phyloP scores from a whole-genome alignment of 2,329 filamentous ascomycete genomes.

The Calonectria fujianensis region DNA sequence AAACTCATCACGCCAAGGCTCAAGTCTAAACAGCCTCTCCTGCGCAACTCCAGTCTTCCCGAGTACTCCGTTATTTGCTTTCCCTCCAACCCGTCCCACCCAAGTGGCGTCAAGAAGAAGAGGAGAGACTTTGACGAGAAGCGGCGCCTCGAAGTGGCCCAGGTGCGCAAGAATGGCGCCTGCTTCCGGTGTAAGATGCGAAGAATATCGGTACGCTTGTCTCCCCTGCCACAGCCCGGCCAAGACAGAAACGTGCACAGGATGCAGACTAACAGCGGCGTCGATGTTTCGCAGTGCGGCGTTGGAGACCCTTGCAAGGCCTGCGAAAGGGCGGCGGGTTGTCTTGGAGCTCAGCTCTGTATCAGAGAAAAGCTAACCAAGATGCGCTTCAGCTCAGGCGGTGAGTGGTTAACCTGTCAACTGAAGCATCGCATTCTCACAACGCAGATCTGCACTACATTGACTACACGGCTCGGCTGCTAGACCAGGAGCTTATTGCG shows the following conservation, averaged over 20 bases:
- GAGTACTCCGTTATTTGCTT: conserved; percentile 55
- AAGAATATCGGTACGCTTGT: conserved; percentile 52
- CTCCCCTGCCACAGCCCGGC: not conserved
- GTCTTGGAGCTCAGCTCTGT: conserved; percentile 52
- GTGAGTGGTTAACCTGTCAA: conserved; percentile 38
- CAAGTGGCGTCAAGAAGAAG: conserved; percentile 54
- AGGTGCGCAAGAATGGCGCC: conserved; percentile 54
- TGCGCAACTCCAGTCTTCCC: conserved; percentile 38
- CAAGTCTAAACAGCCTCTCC: conserved; percentile 32
- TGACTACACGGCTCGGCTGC: conserved; percentile 54
- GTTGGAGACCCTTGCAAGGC: conserved; percentile 52
- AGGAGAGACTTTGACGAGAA: conserved; percentile 54
- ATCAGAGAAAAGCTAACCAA: conserved; percentile 55
- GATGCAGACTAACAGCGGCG: conserved; percentile 32
- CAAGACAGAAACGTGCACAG: not conserved
- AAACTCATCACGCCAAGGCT: conserved; percentile 15
- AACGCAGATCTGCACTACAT: conserved; percentile 55
- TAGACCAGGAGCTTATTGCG: conserved; percentile 54
- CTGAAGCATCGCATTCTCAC: conserved; percentile 30
- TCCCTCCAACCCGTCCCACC: conserved; percentile 54
- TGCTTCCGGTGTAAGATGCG: conserved; percentile 55
- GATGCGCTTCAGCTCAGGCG: conserved; percentile 55
- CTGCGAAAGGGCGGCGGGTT: conserved; percentile 52
- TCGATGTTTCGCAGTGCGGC: conserved; percentile 46
- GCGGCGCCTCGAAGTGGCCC: conserved; percentile 53